Conservation (phyloP, 2,329 filamentous ascomycete species). For the Xylaria sp. region DNA sequence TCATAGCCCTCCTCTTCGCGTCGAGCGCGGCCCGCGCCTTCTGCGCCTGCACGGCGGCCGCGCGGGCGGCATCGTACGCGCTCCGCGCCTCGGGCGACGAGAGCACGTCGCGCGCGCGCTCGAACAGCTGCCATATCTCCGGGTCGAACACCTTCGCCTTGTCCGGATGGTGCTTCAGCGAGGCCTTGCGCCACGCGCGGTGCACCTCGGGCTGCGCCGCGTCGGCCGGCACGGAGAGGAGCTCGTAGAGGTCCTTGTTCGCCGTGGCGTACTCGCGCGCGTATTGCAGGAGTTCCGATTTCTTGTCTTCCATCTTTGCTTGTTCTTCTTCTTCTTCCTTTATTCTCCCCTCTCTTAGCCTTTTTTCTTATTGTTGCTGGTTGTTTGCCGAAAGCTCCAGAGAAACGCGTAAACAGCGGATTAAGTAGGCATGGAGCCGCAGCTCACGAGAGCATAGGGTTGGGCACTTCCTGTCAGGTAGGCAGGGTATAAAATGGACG, state of each 20-base stretch:
- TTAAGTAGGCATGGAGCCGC: not conserved
- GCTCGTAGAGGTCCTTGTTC: constrained; percentile 78
- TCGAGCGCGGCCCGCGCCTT: constrained; percentile 79
- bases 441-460: not conserved
- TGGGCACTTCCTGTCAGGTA: not conserved
- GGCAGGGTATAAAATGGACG: not conserved
- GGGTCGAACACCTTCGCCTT: constrained; percentile 83
- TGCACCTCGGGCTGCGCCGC: constrained; percentile 79
- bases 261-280: constrained; percentile 68
- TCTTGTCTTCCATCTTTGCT: constrained; percentile 52
- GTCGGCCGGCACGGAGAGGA: constrained; percentile 74
- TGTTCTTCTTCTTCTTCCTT: not conserved
- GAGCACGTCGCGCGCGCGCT: constrained; percentile 87
- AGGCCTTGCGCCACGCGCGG: constrained; percentile 80
- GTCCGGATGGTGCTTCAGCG: constrained; percentile 93
- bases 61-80: constrained; percentile 81
- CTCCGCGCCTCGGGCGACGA: constrained; percentile 75
- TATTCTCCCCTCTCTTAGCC: too few relatives aligned
- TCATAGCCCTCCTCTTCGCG: constrained; percentile 77
- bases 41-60: constrained; percentile 75
- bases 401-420: too few relatives aligned
- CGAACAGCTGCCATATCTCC: constrained; percentile 85
- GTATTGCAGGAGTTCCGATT: constrained; percentile 61
- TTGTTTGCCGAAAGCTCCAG: too few relatives aligned
- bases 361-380: too few relatives aligned